phyloP scores from a whole-genome alignment of 148 eudicot genomes.

The Polygonum aviculare region DNA sequence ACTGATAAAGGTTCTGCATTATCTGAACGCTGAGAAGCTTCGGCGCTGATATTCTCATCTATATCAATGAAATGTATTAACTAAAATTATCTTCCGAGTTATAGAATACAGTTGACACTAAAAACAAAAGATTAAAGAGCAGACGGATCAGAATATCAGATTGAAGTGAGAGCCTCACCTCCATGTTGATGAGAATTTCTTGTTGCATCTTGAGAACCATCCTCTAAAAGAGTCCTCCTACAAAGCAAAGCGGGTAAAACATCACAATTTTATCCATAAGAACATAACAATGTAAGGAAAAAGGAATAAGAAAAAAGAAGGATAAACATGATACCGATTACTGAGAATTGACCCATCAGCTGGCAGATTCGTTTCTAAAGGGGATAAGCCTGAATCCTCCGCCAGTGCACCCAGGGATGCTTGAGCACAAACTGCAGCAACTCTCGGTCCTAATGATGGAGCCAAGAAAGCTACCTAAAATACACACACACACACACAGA shows the following conservation, averaged over 20 bases:
- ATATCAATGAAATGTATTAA: conserved; percentile 7
- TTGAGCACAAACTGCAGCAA: conserved; percentile 98
- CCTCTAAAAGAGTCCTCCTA: neutral
- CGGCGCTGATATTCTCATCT: conserved; percentile 28
- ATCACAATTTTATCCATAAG: neutral
- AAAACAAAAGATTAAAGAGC: neutral
- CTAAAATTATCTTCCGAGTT: neutral
- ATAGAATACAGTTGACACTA: neutral
- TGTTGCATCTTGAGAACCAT: neutral
- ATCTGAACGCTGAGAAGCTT: conserved; percentile 28
- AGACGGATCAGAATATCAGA: neutral
- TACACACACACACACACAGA: neutral
- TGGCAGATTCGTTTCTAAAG: conserved; percentile 10
- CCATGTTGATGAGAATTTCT: conserved; percentile 27
- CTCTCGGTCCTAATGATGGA: conserved; percentile 87
- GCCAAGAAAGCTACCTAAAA: conserved; percentile 89
- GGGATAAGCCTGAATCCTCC: conserved; percentile 30
- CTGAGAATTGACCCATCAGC: conserved; percentile 24
- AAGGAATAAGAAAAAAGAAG: too few relatives aligned
- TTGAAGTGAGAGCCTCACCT: conserved; percentile 15
- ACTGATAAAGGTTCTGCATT: conserved; percentile 42
- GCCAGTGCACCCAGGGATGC: conserved; percentile 68
- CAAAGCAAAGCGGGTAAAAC: neutral
- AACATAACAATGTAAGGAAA: neutral
- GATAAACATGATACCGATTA: conserved; percentile 26